phyloP scores from a whole-genome alignment of 768 basidiomycete species.

The Piloderma croceum region DNA sequence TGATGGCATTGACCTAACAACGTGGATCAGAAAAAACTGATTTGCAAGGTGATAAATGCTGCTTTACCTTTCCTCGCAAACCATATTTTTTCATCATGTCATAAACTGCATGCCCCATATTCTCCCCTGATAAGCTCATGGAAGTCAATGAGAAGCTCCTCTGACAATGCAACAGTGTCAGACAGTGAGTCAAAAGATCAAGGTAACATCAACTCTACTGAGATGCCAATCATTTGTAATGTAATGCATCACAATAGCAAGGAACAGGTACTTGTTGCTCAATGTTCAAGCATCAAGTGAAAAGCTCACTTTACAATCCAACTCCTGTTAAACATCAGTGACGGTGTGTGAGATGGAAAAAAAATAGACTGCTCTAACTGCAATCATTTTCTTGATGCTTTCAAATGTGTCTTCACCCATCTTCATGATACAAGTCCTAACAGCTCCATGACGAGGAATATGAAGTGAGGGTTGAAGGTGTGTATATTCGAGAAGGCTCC shows the following conservation, averaged over 20 bases:
- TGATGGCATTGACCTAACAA: conserved; percentile 13
- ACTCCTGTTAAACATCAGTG: not conserved
- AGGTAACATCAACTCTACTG: conserved; percentile 9
- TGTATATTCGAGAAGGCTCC: not conserved
- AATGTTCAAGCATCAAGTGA: conserved; percentile 29
- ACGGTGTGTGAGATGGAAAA: not conserved
- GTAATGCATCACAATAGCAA: conserved; percentile 27
- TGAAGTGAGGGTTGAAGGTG: not conserved
- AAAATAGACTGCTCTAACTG: not conserved
- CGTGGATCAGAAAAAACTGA: not conserved
- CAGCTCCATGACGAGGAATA: not conserved
- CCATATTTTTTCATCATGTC: conserved; percentile 22
- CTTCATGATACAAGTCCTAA: not conserved
- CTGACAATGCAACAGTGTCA: conserved; percentile 18
- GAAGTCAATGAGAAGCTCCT: conserved; percentile 34
- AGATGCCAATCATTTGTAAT: conserved; percentile 20
- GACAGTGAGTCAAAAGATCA: not conserved
- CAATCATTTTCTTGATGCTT: not conserved
- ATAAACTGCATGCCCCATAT: conserved; percentile 32
- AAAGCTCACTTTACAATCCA: conserved; percentile 6
- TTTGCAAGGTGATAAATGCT: conserved; percentile 2
- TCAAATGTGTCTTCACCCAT: not conserved
- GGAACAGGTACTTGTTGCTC: conserved; percentile 24
- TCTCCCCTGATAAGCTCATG: conserved; percentile 28
- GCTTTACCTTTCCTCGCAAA: conserved; percentile 16